A percentile compares a stretch with the other conserved stretches of the same genome.
Evolutionary conservation across 1,139 yeast genomes (phyloP).

Genomic region (Yamadazyma dushanensis): DNA sequence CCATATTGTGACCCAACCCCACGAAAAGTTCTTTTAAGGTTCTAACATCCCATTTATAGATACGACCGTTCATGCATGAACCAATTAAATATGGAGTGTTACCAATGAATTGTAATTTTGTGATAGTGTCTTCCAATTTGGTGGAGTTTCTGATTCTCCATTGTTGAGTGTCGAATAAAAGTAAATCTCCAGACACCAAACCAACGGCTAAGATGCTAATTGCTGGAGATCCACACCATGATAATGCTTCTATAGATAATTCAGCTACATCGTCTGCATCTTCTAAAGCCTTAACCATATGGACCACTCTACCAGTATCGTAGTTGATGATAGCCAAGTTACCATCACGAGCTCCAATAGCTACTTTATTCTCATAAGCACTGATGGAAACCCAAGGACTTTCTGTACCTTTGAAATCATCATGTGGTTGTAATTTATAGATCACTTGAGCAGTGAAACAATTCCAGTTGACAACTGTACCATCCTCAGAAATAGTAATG

Average conservation of each 20-base stretch:
- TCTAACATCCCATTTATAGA: slow-evolving; percentile 87
- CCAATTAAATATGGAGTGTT: slow-evolving; percentile 62
- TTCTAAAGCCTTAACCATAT: slow-evolving; percentile 63
- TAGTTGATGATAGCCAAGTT: slow-evolving; percentile 72
- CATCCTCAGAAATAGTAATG: slow-evolving; percentile 85
- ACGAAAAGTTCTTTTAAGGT: slow-evolving; percentile 73
- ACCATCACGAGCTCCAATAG: slow-evolving; percentile 87
- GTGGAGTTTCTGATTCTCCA: slow-evolving; percentile 83
- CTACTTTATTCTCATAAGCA: slow-evolving; percentile 49
- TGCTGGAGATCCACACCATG: slow-evolving; percentile 71
- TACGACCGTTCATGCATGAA: slow-evolving; percentile 79
- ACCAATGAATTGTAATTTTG: slow-evolving; percentile 68
- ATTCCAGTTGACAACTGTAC: slow-evolving; percentile 86
- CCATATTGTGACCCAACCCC: slow-evolving; percentile 93
- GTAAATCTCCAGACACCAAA: slow-evolving; percentile 81
- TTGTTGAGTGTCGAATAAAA: slow-evolving; percentile 76
- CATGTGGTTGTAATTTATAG: slow-evolving; percentile 62
- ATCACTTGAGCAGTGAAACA: slow-evolving; percentile 72
- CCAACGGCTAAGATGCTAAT: slow-evolving; percentile 75
- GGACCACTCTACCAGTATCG: slow-evolving; percentile 70
- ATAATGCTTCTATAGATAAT: slow-evolving; percentile 79
- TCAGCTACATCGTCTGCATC: slow-evolving; percentile 65
- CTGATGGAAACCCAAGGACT: slow-evolving; percentile 87
- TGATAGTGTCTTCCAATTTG: slow-evolving; percentile 76
- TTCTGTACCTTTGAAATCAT: slow-evolving; percentile 65